phyloP scores from a whole-genome alignment of 768 basidiomycete genomes.

The Suillus lakei region DNA sequence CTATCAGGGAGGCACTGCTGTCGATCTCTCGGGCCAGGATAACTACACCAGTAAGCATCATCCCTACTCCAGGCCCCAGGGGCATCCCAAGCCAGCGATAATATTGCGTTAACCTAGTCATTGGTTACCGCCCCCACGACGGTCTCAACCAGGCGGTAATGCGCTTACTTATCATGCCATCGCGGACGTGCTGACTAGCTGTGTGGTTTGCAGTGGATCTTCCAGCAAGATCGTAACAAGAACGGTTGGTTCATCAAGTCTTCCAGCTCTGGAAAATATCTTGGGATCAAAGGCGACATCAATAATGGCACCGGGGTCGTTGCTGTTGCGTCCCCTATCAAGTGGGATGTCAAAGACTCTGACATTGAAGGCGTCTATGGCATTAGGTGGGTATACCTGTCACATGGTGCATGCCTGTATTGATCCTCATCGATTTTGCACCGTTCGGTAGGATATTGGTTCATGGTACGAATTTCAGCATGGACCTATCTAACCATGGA shows the following conservation, averaged over 20 bases:
- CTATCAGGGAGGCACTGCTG: conserved; percentile 51
- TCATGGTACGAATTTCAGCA: conserved; percentile 45
- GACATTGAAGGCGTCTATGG: conserved; percentile 43
- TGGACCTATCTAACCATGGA: conserved; percentile 55
- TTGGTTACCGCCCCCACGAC: conserved; percentile 48
- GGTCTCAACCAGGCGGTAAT: conserved; percentile 55
- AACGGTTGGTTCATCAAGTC: conserved; percentile 50
- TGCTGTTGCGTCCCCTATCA: conserved; percentile 38
- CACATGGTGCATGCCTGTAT: not conserved
- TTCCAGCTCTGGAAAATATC: conserved; percentile 43
- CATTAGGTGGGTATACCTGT: conserved; percentile 45
- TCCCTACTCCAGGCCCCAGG: not conserved
- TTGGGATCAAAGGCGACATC: conserved; percentile 37
- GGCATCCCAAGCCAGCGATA: not conserved
- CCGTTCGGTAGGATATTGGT: conserved; percentile 48
- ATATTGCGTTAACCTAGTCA: conserved; percentile 38
- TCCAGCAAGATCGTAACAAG: conserved; percentile 37
- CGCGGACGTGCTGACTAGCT: not conserved
- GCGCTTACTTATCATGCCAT: conserved; percentile 1
- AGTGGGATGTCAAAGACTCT: conserved; percentile 54
- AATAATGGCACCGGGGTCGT: conserved; percentile 48
- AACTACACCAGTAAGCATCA: conserved; percentile 46
- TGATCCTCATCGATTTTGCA: not conserved
- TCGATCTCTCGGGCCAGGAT: conserved; percentile 61
- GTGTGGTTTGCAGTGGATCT: conserved; percentile 47